Percentiles rank a stretch among this genome's conserved stretches.
These are phyloP conservation scores for Termitomyces sp. DNA, from an alignment of 768 basidiomycete species.

Conservation along the genomic window DNA sequence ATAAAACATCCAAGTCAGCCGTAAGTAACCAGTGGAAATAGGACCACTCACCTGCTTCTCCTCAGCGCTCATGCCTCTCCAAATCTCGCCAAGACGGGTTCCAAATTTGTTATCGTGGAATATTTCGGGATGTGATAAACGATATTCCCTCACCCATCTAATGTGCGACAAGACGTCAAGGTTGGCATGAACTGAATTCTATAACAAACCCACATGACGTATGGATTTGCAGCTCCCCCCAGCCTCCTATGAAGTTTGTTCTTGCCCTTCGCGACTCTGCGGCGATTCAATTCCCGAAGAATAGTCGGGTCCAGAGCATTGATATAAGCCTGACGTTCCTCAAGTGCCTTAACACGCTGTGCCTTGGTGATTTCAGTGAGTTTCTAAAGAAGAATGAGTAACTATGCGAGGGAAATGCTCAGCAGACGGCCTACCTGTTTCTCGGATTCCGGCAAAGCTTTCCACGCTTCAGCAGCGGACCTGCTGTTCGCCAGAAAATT, in stretches of 20 bases:
- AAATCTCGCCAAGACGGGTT: neutral
- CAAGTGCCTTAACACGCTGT: conserved; percentile 18
- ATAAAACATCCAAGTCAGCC: neutral
- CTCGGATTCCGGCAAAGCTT: conserved; percentile 27
- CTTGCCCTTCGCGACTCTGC: conserved; percentile 27
- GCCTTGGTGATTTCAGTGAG: neutral
- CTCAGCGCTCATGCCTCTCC: neutral
- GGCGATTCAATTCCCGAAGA: conserved; percentile 31
- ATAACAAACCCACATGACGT: neutral
- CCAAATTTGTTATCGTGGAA: no score
- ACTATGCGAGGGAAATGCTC: neutral
- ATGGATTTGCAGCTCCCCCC: neutral
- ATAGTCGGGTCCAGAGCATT: conserved; percentile 17
- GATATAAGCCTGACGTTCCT: conserved; percentile 29
- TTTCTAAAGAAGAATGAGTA: conserved; percentile 21
- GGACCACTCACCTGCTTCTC: neutral
- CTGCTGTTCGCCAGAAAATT: neutral
- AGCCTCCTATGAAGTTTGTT: conserved; percentile 6
- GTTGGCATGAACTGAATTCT: neutral
- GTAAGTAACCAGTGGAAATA: neutral
- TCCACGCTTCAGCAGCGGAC: conserved; percentile 26
- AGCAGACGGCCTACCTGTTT: conserved; percentile 30
- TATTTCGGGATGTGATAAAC: neutral
- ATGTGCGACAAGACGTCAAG: neutral
- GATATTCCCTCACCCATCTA: neutral